These are phyloP conservation scores for Skeletonema tropicum DNA, from an alignment of 108 stramenopile genomes.

Conservation along the genomic window DNA sequence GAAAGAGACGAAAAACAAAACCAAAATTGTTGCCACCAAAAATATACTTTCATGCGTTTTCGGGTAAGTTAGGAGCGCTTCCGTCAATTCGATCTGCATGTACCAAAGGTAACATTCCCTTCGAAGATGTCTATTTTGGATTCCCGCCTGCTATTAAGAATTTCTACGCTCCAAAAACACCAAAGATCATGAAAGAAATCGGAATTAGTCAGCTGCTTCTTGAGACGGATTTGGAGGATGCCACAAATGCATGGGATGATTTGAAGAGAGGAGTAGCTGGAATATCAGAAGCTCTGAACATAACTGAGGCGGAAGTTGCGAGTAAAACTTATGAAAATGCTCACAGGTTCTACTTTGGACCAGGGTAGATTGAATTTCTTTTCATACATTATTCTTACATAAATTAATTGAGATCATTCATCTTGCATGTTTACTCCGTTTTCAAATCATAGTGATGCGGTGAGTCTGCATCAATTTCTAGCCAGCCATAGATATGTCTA, in stretches of 20 bases:
- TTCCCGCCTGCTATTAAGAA: slow-evolving; percentile 76
- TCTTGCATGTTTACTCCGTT: not conserved
- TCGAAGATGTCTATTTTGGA: slow-evolving; percentile 72
- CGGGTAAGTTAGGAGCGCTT: slow-evolving; percentile 71
- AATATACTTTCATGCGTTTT: slow-evolving; percentile 91
- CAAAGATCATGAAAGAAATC: slow-evolving; percentile 63
- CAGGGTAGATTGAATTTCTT: slow-evolving; percentile 5
- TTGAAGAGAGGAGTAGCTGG: slow-evolving; percentile 46
- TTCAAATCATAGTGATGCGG: not conserved
- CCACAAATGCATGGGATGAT: slow-evolving; percentile 51
- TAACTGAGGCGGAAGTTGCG: slow-evolving; percentile 57
- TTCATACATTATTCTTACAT: not conserved
- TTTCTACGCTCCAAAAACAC: slow-evolving; percentile 76
- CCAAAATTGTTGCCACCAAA: slow-evolving; percentile 61
- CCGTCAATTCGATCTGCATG: slow-evolving; percentile 69
- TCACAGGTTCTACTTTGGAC: slow-evolving; percentile 52
- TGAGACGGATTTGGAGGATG: slow-evolving; percentile 88
- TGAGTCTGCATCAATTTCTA: slow-evolving; percentile 21
- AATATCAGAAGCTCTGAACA: slow-evolving; percentile 57
- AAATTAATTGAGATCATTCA: not conserved
- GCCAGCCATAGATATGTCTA: slow-evolving; percentile 57
- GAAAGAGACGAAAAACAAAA: not conserved
- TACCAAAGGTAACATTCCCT: slow-evolving; percentile 38
- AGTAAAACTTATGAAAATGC: slow-evolving; percentile 64
- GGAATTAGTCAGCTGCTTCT: slow-evolving; percentile 77